phyloP scores from a whole-genome alignment of 192 early-diverging fungal species.

The Chytriomyces sp. region DNA sequence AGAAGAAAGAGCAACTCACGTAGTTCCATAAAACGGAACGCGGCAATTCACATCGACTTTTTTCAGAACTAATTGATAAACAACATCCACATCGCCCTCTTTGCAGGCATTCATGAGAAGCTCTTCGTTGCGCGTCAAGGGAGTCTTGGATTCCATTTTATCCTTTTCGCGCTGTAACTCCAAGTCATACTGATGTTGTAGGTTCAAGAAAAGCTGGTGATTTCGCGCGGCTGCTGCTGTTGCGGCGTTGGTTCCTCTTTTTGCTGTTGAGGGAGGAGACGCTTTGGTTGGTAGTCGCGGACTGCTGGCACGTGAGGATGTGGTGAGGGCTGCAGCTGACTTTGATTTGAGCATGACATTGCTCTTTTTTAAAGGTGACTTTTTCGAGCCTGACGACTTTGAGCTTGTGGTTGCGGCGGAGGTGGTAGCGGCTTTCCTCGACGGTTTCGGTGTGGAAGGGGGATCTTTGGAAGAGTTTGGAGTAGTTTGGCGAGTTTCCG shows the following conservation, averaged over 20 bases:
- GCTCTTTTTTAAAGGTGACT: not conserved
- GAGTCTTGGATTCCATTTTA: slow-evolving; percentile 9
- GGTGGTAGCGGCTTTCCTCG: too few relatives aligned
- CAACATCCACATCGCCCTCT: slow-evolving; percentile 39
- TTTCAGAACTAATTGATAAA: slow-evolving; percentile 41
- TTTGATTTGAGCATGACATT: not conserved
- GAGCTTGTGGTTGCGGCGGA: too few relatives aligned
- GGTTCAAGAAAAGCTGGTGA: not conserved
- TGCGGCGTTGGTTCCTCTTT: not conserved
- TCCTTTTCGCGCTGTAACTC: not conserved
- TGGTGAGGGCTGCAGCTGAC: not conserved
- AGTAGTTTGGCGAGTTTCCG: too few relatives aligned
- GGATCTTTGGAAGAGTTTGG: too few relatives aligned
- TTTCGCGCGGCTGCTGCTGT: not conserved
- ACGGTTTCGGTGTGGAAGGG: too few relatives aligned
- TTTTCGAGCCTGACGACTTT: not conserved
- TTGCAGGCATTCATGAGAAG: slow-evolving; percentile 36
- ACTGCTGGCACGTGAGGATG: not conserved
- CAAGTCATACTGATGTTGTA: not conserved
- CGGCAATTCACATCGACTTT: slow-evolving; percentile 43
- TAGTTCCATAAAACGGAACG: slow-evolving; percentile 40
- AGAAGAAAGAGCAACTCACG: slow-evolving; percentile 19
- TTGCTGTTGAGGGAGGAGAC: not conserved
- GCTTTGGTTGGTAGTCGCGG: not conserved
- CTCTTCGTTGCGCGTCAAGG: slow-evolving; percentile 5